Conservation (phyloP, 352 stramenopile genomes). For the Phytopythium ostracodes region DNA sequence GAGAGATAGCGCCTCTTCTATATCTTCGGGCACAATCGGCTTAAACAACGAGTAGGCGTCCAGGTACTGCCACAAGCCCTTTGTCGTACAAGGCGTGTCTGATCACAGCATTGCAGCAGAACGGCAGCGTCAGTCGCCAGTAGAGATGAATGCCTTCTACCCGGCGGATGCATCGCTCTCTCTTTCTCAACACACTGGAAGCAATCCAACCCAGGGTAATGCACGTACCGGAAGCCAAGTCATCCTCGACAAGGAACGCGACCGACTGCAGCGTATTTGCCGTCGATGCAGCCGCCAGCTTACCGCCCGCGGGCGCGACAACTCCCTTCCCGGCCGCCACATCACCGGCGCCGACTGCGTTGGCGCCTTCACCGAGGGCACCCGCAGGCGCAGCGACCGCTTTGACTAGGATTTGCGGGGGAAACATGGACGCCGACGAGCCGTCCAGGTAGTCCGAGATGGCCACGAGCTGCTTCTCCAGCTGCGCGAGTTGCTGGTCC, state of each 20-base stretch:
- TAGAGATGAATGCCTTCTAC: neutral
- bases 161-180: too few relatives aligned
- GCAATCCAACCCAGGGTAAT: too few relatives aligned
- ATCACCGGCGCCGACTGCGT: constrained; percentile 5
- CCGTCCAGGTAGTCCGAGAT: constrained; percentile 61
- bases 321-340: constrained; percentile 16
- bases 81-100: constrained; percentile 67
- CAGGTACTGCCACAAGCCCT: constrained; percentile 65
- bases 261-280: constrained; percentile 21
- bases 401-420: constrained; percentile 25
- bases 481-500: constrained; percentile 52
- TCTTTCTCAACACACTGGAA: too few relatives aligned
- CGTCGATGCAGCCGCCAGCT: constrained; percentile 14
- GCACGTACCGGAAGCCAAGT: constrained; percentile 47
- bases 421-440: constrained; percentile 35
- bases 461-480: constrained; percentile 55
- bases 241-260: constrained; percentile 52
- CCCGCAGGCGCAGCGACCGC: constrained; percentile 14
- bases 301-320: constrained; percentile 10
- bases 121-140: neutral
- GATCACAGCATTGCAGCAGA: neutral
- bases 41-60: constrained; percentile 62
- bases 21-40: constrained; percentile 50
- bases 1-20: constrained; percentile 48
- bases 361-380: neutral